Percentiles rank a stretch among this genome's conserved stretches.
phyloP scores from a whole-genome alignment of 257 asterid species.

The Solanum sejunctum region DNA sequence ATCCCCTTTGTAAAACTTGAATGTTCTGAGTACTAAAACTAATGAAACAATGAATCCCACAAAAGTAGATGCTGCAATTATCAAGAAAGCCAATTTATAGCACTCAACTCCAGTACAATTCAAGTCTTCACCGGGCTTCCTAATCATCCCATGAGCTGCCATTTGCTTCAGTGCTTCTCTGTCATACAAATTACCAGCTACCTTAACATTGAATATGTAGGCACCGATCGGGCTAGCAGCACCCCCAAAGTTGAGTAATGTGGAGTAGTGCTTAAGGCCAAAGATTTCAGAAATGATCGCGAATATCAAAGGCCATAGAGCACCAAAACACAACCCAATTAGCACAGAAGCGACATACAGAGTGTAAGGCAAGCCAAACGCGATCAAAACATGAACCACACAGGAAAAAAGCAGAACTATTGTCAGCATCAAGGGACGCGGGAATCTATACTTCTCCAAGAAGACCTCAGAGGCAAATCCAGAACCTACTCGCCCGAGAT shows the following conservation, averaged over 20 bases:
- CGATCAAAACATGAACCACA: constrained; percentile 28
- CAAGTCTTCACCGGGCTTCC: constrained; percentile 26
- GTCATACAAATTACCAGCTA: constrained; percentile 38
- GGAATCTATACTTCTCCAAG: constrained; percentile 23
- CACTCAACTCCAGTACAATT: constrained; percentile 31
- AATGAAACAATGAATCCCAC: constrained; percentile 19
- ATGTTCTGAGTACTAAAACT: constrained; percentile 34
- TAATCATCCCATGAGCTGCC: constrained; percentile 18
- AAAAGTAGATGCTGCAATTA: constrained; percentile 26
- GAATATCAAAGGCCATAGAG: constrained; percentile 33
- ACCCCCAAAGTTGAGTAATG: constrained; percentile 36
- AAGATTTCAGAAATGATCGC: constrained; percentile 34
- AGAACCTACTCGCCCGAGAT: constrained; percentile 32
- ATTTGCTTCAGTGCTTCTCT: constrained; percentile 29
- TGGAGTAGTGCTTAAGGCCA: constrained; percentile 38
- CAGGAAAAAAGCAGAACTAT: constrained; percentile 26
- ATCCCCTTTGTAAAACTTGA: constrained; percentile 36
- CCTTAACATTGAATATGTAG: constrained; percentile 33
- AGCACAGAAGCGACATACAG: constrained; percentile 23
- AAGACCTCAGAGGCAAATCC: constrained; percentile 31
- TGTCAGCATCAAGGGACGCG: constrained; percentile 31
- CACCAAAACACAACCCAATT: constrained; percentile 36
- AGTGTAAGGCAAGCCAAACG: constrained; percentile 24
- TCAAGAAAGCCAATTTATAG: constrained; percentile 25
- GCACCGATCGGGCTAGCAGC: constrained; percentile 50